Conservation (phyloP, 495 filamentous ascomycete species). For the Aspergillus ellipticus region DNA sequence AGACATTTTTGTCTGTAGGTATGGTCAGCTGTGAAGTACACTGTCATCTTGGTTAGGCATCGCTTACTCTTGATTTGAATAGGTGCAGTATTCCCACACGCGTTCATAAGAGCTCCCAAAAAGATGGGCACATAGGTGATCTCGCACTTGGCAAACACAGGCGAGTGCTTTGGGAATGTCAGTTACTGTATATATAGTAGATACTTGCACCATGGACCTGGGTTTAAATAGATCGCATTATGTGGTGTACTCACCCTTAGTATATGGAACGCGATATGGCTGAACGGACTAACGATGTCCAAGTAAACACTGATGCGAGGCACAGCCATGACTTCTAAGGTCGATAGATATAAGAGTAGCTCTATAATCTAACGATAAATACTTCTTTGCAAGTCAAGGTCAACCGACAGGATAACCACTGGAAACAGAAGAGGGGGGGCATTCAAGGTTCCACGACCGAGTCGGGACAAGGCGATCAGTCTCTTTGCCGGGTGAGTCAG, state of each 20-base stretch:
- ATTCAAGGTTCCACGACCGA: neutral
- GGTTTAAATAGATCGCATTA: neutral
- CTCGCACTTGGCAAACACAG: constrained; percentile 55
- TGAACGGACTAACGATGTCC: constrained; percentile 69
- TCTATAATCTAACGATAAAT: no score
- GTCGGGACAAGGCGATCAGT: neutral
- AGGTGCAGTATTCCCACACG: constrained; percentile 60
- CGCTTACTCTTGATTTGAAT: constrained; percentile 63
- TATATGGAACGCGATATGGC: constrained; percentile 64
- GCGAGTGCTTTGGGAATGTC: constrained; percentile 48
- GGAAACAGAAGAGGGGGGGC: neutral
- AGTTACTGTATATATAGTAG: neutral
- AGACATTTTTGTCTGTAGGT: constrained; percentile 61
- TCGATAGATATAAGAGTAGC: no score
- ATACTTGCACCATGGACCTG: neutral
- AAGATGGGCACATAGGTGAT: constrained; percentile 66
- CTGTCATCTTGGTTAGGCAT: neutral
- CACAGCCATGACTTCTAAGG: constrained; percentile 32
- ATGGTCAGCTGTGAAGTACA: constrained; percentile 2
- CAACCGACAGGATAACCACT: neutral
- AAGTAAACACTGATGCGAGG: constrained; percentile 64
- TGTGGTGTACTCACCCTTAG: constrained; percentile 46
- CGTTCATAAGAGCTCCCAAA: constrained; percentile 65
- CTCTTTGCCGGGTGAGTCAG: neutral
- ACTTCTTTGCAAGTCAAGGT: neutral